Base-by-base conservation (phyloP, 75 land plant genomes). In the Picea sitchensis region DNA sequence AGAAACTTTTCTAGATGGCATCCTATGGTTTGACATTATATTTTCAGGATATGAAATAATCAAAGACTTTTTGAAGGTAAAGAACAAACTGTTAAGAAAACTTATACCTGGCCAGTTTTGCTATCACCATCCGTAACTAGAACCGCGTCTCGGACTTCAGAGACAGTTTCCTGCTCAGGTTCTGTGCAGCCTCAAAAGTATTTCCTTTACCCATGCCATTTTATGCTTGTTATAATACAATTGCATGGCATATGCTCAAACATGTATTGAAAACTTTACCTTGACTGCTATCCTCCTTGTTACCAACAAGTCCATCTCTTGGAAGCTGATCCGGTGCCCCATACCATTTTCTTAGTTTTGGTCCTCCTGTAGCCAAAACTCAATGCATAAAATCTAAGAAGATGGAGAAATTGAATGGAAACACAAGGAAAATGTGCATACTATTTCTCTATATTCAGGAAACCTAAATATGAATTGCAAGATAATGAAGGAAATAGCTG, bases 331-430 rank as follows among this genome's bases (percentile, higher is more conserved):
- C 93, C 5, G 98, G 91, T 63, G 99, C 99, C 62, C 99, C 99
- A 87, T 98, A 98, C 99, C 99, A 98, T 83, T 89, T 98, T 83
- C 99, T 88, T 47, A 98, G 78, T 78, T 98, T 98, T 1, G 99
- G 99, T 36, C 98, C 99, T 20, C 99, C 99, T 97, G 83, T 75
- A 83, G 59, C 65, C 59, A 47, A 59, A 59, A 75, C 56, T 51
- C 56, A 51, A 51, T 51, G 56, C 56, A 51, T 51, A 51, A 51
- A 51, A 51, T 51, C 56, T 51, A 51, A 51, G 56, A 9, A 51
- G 56, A 9, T 51, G 56, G 56, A 51, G 56, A 51, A 51, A 9
- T 51, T 51, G 11, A 51, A 51, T 51, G 56, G 11, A 51, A 51
- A 51, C 0, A 51, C 13, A 51, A 51, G 56, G 56, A 51, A 9